Evolutionary conservation across 106 monocot genomes (phyloP).

Genomic region (Cymbidium sinense): DNA sequence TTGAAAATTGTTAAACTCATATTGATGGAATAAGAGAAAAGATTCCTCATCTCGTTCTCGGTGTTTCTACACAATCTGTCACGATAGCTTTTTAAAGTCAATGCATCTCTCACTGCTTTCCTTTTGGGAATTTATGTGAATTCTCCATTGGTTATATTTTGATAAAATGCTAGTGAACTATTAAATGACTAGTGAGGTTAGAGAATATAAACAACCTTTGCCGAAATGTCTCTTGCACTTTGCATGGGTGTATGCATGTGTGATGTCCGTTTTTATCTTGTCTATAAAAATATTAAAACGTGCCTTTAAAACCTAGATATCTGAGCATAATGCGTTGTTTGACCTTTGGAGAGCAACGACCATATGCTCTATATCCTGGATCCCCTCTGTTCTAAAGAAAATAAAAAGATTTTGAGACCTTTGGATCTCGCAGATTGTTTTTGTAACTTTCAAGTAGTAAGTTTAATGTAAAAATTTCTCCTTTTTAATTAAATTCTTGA

Average conservation of each 20-base stretch:
- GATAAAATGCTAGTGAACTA: neutral
- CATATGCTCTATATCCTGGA: too few relatives aligned
- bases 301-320: neutral
- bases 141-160: neutral
- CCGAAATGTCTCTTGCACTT: neutral
- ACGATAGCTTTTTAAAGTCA: neutral
- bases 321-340: neutral
- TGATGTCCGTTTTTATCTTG: neutral
- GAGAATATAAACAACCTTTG: neutral
- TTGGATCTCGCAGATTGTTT: neutral
- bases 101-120: neutral
- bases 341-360: neutral
- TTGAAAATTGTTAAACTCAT: too few relatives aligned
- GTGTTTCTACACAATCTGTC: neutral
- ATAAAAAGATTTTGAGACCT: neutral
- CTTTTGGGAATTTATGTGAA: neutral
- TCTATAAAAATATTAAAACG: neutral
- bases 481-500: neutral
- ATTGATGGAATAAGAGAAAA: too few relatives aligned
- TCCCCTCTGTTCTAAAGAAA: neutral
- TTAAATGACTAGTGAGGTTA: neutral
- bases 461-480: neutral
- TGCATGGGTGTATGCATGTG: neutral
- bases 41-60: too few relatives aligned
- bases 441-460: neutral